phyloP scores from a whole-genome alignment of 2,329 filamentous ascomycete species.

The Neopestalotiopsis sp. region DNA sequence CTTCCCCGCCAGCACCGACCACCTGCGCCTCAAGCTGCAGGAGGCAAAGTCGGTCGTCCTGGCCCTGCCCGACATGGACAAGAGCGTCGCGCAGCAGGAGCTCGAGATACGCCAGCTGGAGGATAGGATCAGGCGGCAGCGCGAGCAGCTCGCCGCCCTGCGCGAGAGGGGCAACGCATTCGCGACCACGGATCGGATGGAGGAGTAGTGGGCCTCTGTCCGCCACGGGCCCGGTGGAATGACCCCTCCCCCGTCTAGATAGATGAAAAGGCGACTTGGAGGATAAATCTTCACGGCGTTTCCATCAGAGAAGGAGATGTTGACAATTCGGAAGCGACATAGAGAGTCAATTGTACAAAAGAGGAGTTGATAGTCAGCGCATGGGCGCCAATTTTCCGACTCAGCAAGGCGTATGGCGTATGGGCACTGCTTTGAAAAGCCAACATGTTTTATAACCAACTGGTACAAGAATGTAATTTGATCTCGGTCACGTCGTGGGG shows the following conservation, averaged over 20 bases:
- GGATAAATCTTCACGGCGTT: neutral
- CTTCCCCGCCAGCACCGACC: slow-evolving; percentile 77
- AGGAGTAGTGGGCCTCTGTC: slow-evolving; percentile 32
- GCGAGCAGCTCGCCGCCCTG: slow-evolving; percentile 59
- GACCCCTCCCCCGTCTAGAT: neutral
- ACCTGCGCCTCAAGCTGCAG: slow-evolving; percentile 82
- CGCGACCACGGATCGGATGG: slow-evolving; percentile 45
- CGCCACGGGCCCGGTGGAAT: neutral
- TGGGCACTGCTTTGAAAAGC: neutral
- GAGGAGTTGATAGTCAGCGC: neutral
- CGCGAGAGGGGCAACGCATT: slow-evolving; percentile 53
- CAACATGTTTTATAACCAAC: neutral
- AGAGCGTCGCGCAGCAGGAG: slow-evolving; percentile 71
- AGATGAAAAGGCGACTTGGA: neutral
- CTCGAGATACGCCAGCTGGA: slow-evolving; percentile 72
- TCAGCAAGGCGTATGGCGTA: neutral
- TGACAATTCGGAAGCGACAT: neutral
- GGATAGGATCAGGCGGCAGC: slow-evolving; percentile 66
- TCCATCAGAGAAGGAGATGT: neutral
- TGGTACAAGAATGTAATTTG: neutral
- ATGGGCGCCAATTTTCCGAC: neutral
- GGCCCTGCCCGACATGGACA: slow-evolving; percentile 71
- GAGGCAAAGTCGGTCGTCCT: slow-evolving; percentile 72
- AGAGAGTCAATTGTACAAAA: neutral
- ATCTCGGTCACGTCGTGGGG: neutral